These are phyloP conservation scores for Theobroma grandiflorum DNA, from an alignment of 441 rosid genomes.

Conservation along the genomic window DNA sequence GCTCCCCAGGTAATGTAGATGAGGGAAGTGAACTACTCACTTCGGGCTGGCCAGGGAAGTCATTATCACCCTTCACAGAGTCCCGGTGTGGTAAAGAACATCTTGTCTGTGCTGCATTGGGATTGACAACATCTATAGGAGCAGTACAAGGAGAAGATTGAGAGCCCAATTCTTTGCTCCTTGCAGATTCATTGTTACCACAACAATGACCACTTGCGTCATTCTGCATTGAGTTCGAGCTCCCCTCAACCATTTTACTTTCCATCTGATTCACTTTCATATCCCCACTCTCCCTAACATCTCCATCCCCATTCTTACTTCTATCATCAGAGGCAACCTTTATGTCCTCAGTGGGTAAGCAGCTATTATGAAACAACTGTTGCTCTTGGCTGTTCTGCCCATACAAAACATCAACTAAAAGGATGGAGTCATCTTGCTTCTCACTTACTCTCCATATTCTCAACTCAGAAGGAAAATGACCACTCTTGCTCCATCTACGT, in stretches of 20 bases:
- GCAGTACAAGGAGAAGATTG: conserved; percentile 48
- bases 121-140: conserved; percentile 43
- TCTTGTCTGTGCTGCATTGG: conserved; percentile 41
- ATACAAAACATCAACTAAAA: conserved; percentile 77
- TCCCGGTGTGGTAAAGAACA: conserved; percentile 43
- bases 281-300: conserved; percentile 36
- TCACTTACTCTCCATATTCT: conserved; percentile 81
- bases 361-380: conserved; percentile 31
- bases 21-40: conserved; percentile 52
- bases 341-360: conserved; percentile 41
- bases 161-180: conserved; percentile 35
- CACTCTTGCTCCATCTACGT: conserved; percentile 76
- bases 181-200: conserved; percentile 38
- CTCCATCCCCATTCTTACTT: conserved; percentile 34
- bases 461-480: conserved; percentile 77
- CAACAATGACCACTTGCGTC: conserved; percentile 45
- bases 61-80: conserved; percentile 39
- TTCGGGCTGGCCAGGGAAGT: conserved; percentile 47
- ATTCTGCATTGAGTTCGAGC: conserved; percentile 51
- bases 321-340: conserved; percentile 41
- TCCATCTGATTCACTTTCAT: conserved; percentile 40
- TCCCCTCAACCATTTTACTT: conserved; percentile 49
- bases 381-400: conserved; percentile 47
- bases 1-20: conserved; percentile 49
- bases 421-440: conserved; percentile 71